phyloP scores from a whole-genome alignment of 1,284 basidiomycete species.

The Cystobasidiaceae sp. region DNA sequence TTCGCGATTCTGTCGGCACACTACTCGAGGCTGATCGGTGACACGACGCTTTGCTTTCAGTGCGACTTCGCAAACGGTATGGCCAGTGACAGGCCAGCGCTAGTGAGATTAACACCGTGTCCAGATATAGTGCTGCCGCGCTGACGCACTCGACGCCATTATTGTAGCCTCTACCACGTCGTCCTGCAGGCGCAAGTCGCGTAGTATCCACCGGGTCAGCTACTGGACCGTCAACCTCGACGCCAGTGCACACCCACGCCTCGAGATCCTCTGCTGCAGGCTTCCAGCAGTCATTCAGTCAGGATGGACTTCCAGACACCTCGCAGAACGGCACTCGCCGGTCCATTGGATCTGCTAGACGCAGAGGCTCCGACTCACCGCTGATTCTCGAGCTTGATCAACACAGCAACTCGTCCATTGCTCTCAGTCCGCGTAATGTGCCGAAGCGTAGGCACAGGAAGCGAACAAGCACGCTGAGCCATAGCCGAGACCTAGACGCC shows the following conservation, averaged over 20 bases:
- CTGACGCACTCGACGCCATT: neutral
- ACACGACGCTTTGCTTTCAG: too few relatives aligned
- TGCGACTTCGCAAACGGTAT: neutral
- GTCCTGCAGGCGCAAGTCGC: conserved; percentile 12
- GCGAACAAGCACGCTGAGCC: neutral
- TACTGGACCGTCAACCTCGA: conserved; percentile 17
- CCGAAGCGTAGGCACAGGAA: neutral
- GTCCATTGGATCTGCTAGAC: neutral
- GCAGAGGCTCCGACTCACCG: neutral
- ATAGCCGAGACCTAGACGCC: too few relatives aligned
- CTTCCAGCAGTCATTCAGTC: conserved; percentile 5
- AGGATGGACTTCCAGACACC: neutral
- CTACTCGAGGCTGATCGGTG: neutral
- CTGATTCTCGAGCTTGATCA: conserved; percentile 27
- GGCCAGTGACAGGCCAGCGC: conserved; percentile 12
- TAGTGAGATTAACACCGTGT: neutral
- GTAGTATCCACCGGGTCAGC: conserved; percentile 5
- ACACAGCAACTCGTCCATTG: conserved; percentile 27
- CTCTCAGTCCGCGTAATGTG: conserved; percentile 11
- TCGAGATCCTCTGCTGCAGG: conserved; percentile 6
- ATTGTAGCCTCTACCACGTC: conserved; percentile 9
- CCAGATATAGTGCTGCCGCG: neutral
- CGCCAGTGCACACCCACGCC: conserved; percentile 7
- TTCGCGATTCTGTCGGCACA: too few relatives aligned
- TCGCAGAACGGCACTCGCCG: neutral